phyloP scores from a whole-genome alignment of 345 rosid species.

The Mercurialis annua region DNA sequence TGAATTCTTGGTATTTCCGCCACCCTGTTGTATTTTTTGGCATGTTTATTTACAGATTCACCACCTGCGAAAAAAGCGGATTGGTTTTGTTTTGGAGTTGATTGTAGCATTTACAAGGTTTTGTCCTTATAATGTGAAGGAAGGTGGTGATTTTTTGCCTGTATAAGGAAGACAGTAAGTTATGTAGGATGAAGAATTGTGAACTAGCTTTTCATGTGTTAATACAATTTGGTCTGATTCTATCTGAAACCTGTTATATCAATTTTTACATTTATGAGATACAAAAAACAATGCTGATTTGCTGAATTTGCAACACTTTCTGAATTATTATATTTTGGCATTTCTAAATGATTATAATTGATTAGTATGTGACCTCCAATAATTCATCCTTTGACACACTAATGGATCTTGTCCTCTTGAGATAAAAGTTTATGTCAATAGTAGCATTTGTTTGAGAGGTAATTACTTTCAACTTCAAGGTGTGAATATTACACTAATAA shows the following conservation, averaged over 20 bases:
- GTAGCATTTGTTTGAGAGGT: too few species aligned
- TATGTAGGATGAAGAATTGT: slow-evolving; percentile 10
- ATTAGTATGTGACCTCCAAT: not conserved
- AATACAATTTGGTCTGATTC: slow-evolving; percentile 4
- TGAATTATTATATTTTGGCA: not conserved
- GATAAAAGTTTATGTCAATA: not conserved
- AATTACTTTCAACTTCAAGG: too few species aligned
- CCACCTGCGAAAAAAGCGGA: slow-evolving; percentile 21
- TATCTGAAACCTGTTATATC: not conserved
- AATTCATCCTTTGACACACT: not conserved
- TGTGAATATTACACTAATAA: too few species aligned
- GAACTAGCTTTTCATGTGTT: not conserved
- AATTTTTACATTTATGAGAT: too few species aligned
- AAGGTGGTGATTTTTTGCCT: slow-evolving; percentile 15
- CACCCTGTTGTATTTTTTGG: slow-evolving; percentile 32
- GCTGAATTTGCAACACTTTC: not conserved
- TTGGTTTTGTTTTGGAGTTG: slow-evolving; percentile 26
- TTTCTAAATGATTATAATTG: not conserved
- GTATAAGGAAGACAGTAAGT: slow-evolving; percentile 23
- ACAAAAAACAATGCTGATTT: too few species aligned
- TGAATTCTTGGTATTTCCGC: slow-evolving; percentile 13
- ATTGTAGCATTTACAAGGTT: slow-evolving; percentile 29
- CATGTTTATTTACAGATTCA: slow-evolving; percentile 27
- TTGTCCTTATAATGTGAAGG: slow-evolving; percentile 26
- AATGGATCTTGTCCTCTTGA: not conserved